Conservation (phyloP, 2,329 filamentous ascomycete species). For the Basipetospora chlamydospora region DNA sequence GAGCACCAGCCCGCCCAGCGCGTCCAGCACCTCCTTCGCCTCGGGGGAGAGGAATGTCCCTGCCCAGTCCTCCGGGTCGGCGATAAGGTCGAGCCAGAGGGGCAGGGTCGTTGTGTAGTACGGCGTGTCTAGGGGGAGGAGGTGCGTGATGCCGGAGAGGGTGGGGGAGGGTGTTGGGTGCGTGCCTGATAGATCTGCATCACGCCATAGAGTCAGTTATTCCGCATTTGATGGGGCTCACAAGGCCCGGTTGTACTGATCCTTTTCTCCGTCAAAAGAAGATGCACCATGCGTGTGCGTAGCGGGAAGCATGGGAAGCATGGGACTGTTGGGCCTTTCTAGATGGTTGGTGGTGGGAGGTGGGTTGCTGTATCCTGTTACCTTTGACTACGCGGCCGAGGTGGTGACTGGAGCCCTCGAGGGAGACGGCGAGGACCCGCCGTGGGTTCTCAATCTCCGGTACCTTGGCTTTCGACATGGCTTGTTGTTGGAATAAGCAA, state of each 20-base stretch:
- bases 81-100: constrained; percentile 52
- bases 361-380: no score
- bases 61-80: constrained; percentile 29
- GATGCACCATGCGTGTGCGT: no score
- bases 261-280: no score
- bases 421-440: constrained; percentile 43
- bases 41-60: constrained; percentile 43
- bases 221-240: no score
- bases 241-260: no score
- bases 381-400: constrained; percentile 39
- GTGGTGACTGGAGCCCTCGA: constrained; percentile 28
- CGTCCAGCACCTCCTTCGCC: constrained; percentile 45
- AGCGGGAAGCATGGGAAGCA: no score
- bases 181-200: constrained; percentile 36
- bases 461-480: not conserved
- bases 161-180: constrained; percentile 23
- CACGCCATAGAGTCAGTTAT: no score
- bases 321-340: no score
- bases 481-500: no score
- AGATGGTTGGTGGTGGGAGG: not conserved
- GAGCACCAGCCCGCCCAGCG: constrained; percentile 42
- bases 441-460: constrained; percentile 26
- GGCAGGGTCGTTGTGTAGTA: constrained; percentile 49
- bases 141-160: constrained; percentile 46
- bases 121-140: constrained; percentile 36